A percentile compares a stretch with the other conserved stretches of the same genome.
Conservation (phyloP, 2,329 filamentous ascomycete species). For the Daldinia sp. region DNA sequence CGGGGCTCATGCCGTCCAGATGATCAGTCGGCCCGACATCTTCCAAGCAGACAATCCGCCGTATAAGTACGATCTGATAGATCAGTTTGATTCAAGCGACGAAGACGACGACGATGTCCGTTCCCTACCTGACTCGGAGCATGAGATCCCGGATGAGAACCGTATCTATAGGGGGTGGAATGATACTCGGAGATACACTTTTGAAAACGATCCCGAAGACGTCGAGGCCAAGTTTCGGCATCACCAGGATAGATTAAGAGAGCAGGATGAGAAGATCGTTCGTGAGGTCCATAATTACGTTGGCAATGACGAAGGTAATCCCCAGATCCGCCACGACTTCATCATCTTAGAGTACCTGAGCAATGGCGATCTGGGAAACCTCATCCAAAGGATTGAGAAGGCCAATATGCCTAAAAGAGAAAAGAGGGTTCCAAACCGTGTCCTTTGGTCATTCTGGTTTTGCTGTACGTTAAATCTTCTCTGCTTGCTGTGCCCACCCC, state of each 20-base stretch:
- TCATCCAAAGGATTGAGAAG: slow-evolving; percentile 18
- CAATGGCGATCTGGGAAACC: slow-evolving; percentile 33
- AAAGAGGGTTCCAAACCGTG: slow-evolving; percentile 22
- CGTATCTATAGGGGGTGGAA: neutral
- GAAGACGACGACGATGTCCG: neutral
- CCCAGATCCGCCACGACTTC: slow-evolving; percentile 24
- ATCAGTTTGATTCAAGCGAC: slow-evolving; percentile 26
- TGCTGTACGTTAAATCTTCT: slow-evolving; percentile 39
- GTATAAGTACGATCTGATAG: slow-evolving; percentile 27
- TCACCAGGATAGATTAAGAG: neutral
- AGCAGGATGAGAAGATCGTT: neutral
- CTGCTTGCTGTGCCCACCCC: neutral
- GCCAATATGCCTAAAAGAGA: neutral
- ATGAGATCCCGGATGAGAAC: neutral
- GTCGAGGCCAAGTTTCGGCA: neutral
- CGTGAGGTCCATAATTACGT: neutral
- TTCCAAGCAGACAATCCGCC: neutral
- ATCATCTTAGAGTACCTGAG: slow-evolving; percentile 33
- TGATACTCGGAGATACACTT: neutral
- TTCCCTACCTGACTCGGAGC: neutral
- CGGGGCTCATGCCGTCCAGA: slow-evolving; percentile 42
- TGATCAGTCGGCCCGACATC: slow-evolving; percentile 1
- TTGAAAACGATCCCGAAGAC: neutral
- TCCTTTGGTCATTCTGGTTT: slow-evolving; percentile 47
- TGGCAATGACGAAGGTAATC: neutral